phyloP scores from a whole-genome alignment of 495 filamentous ascomycete species.

The Eremomyces bilateralis region DNA sequence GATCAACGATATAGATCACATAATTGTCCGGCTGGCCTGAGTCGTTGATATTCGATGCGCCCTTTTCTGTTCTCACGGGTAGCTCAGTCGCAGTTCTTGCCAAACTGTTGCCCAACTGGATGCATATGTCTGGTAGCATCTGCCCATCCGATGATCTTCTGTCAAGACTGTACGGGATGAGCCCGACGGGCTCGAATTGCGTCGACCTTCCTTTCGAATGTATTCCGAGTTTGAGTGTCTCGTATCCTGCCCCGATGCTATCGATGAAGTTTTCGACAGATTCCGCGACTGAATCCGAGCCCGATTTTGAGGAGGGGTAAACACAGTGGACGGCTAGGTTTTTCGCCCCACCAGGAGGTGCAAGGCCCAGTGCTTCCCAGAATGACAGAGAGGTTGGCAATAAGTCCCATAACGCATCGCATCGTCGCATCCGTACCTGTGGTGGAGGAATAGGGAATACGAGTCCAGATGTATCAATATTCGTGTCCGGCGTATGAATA shows the following conservation, averaged over 20 bases:
- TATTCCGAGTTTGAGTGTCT: constrained; percentile 54
- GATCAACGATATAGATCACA: constrained; percentile 75
- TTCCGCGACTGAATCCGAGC: constrained; percentile 32
- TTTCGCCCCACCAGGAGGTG: constrained; percentile 56
- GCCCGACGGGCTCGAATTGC: constrained; percentile 37
- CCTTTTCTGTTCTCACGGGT: constrained; percentile 14
- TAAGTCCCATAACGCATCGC: constrained; percentile 50
- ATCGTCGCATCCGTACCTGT: constrained; percentile 56
- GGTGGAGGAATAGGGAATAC: constrained; percentile 29
- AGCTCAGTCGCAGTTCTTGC: constrained; percentile 7
- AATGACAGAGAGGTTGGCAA: constrained; percentile 62
- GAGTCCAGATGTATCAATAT: constrained; percentile 1
- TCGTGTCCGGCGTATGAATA: constrained; percentile 2
- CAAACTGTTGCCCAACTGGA: constrained; percentile 10
- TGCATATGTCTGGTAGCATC: constrained; percentile 8
- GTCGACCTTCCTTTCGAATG: constrained; percentile 35
- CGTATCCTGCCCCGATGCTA: constrained; percentile 50
- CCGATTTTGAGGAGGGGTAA: constrained; percentile 39
- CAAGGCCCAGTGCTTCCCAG: constrained; percentile 78
- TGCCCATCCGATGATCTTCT: constrained; percentile 3
- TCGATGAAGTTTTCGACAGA: constrained; percentile 48
- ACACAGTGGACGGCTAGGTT: constrained; percentile 62
- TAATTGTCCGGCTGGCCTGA: constrained; percentile 19
- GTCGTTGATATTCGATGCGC: constrained; percentile 3
- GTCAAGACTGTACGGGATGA: constrained; percentile 22